Base-by-base conservation (phyloP, 1,139 yeast genomes). In the Blastobotrys malaysiensis region DNA sequence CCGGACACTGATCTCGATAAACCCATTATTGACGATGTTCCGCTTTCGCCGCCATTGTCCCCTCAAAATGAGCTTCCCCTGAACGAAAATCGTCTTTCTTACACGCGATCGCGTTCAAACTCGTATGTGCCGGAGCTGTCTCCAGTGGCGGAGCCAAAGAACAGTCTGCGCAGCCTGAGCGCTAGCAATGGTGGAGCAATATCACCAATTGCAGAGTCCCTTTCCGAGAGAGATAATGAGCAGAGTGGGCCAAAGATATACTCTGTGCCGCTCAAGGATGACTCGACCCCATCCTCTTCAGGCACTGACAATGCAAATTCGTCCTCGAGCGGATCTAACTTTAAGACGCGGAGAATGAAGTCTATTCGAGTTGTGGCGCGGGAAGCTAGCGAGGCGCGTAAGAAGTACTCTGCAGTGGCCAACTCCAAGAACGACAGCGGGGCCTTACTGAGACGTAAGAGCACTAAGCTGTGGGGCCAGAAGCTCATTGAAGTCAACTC, bases 381-480 rank as follows among this genome's bases (percentile, higher is more conserved):
- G 60, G 99, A 95, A 68, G 98, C 98, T 0, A 72, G 88, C 72
- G 81, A 80, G 71, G 77, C 83, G 59, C 71, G 83, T 45, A 77
- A 76, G 55, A 69, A 73, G 50, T 67, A 68, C 49, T 64, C 71
- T 64, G 54, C 70, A 64, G 60, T 63, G 13, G 63, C 24, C 2
- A 39, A 27, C 19, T 27, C 46, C 16, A 24, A 45, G 36, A 49
- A 49, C 26, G 46, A 46, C 9, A 59, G 57, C n/a, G 63, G 64
- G 6, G 69, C 64, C 0, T 63, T 81, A 21, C 64, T 88, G 45
- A 77, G 88, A 59, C 75, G 97, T 56, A 80, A 83, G 53, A 89
- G 95, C 64, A 95, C 99, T 1, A 93, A 93, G 71, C 82, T 95
- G 86, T 95, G 99, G 99, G 99, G 99, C 11, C 91, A 89, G 59